Conservation (phyloP, 495 filamentous ascomycete genomes). For the Aspergillus diversus region DNA sequence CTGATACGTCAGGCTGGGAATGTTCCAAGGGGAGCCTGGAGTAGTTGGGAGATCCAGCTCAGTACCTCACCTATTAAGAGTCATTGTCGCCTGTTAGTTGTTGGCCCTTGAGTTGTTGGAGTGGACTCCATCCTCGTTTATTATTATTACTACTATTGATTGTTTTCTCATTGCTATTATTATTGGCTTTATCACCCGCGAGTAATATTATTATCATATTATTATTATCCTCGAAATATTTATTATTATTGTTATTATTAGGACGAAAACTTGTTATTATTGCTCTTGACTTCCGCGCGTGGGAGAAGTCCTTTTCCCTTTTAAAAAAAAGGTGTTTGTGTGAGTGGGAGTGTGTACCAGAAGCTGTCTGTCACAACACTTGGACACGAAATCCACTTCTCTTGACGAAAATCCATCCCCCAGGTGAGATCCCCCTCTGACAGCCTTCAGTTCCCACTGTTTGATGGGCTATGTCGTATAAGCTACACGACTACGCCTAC, state of each 20-base stretch:
- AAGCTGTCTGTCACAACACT: too few species aligned
- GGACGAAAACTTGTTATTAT: neutral
- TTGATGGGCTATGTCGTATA: neutral
- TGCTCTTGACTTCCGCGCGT: neutral
- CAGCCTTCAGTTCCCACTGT: neutral
- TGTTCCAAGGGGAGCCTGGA: constrained; percentile 9
- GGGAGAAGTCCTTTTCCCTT: neutral
- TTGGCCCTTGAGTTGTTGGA: neutral
- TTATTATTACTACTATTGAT: neutral
- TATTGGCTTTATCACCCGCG: neutral
- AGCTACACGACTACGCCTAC: neutral
- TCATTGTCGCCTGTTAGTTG: neutral
- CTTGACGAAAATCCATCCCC: too few species aligned
- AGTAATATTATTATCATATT: neutral
- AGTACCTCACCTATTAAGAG: neutral
- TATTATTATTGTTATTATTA: neutral
- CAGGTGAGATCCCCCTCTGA: too few species aligned
- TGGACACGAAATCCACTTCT: too few species aligned
- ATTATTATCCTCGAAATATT: neutral
- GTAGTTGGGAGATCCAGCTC: constrained; percentile 7
- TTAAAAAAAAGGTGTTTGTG: too few species aligned
- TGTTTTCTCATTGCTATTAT: neutral
- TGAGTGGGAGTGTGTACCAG: too few species aligned
- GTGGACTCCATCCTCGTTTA: neutral
- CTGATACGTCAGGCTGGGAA: constrained; percentile 12